Base-by-base conservation (phyloP, 2,329 filamentous ascomycete species). In the Aspergillus fructus region DNA sequence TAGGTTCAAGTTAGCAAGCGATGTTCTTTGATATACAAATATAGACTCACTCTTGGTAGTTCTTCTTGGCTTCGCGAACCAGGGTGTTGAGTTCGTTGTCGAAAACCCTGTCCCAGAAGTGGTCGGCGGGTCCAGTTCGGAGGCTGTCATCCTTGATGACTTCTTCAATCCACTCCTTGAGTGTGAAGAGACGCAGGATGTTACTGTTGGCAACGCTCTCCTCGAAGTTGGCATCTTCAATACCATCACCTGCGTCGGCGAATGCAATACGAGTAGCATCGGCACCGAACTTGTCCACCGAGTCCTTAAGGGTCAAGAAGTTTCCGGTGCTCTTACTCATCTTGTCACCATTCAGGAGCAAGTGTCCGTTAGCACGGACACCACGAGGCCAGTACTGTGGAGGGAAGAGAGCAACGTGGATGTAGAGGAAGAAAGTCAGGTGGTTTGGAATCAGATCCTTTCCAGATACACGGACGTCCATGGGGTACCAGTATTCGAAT, bases 281-380 rank as follows among this genome's bases (percentile, higher is more conserved):
- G 8, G 94, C 93, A 69, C 94, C 94, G 68, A 94, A 99, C 75
- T 99, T 99, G 66, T 87, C 84, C 13, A 93, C 89, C 30, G 93
- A 84, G 61, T 97, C 90, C 53, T 87, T 84, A 52, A 97, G 81
- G 11, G 94, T 97, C 74, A 99, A 83, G 81, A 99, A 99, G 79
- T 97, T 99, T 61, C 94, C 94, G 0, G 93, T 97, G 53, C 89
- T 93, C 81, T 99, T 99, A 74, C 87, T 89, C 94, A 99, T 99
- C 84, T 99, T 99, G 73, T 96, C 91, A 49, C 93, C 93, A 73
- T 99, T 99, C 63, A 99, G 82, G 75, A 96, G 86, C 68, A 97
- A 79, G 77, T 97, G 93, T 1, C 94, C 94, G 71, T 99, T 99
- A 61, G 90, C 88, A 63, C 94, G 89, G 64, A 97, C 83, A 61